Evolutionary conservation across 1,139 yeast genomes (phyloP).

Genomic region (Taphrina pruni): DNA sequence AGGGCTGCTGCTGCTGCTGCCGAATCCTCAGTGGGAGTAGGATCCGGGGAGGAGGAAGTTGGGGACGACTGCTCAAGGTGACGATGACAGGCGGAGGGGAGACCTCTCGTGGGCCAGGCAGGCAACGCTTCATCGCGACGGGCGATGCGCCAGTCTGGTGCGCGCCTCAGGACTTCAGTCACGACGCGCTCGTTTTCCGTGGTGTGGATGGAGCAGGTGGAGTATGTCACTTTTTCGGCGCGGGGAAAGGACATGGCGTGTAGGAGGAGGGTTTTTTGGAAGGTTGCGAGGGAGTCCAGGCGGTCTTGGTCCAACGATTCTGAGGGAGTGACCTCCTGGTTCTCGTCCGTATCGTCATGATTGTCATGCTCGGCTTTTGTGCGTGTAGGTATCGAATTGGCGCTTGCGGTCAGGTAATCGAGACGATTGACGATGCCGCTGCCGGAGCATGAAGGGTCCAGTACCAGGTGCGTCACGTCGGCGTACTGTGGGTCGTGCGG

Average conservation of each 20-base stretch:
- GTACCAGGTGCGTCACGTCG: conserved; percentile 74
- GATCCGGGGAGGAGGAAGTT: no score
- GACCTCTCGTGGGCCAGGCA: conserved; percentile 84
- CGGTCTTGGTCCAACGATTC: conserved; percentile 55
- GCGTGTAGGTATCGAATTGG: not conserved
- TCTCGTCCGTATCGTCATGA: conserved; percentile 47
- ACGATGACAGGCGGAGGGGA: conserved; percentile 53
- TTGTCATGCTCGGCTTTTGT: conserved; percentile 43
- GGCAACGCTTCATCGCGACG: conserved; percentile 71
- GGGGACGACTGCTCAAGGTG: no score
- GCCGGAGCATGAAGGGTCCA: conserved; percentile 98
- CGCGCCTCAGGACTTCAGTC: conserved; percentile 67
- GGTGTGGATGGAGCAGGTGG: conserved; percentile 93
- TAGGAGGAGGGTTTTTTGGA: conserved; percentile 82
- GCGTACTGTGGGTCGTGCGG: conserved; percentile 57
- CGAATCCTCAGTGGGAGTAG: no score
- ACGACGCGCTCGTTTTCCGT: conserved; percentile 94
- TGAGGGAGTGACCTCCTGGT: conserved; percentile 46
- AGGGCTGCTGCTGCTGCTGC: conserved; percentile 50
- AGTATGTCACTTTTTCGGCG: conserved; percentile 81
- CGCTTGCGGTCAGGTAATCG: conserved; percentile 52
- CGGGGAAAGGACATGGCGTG: conserved; percentile 85
- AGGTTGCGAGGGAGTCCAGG: conserved; percentile 74
- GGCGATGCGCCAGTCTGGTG: conserved; percentile 78
- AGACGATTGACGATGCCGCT: conserved; percentile 94